Evolutionary conservation across 2,329 filamentous ascomycete genomes (phyloP).

Genomic region (Ophiostoma sp.): DNA sequence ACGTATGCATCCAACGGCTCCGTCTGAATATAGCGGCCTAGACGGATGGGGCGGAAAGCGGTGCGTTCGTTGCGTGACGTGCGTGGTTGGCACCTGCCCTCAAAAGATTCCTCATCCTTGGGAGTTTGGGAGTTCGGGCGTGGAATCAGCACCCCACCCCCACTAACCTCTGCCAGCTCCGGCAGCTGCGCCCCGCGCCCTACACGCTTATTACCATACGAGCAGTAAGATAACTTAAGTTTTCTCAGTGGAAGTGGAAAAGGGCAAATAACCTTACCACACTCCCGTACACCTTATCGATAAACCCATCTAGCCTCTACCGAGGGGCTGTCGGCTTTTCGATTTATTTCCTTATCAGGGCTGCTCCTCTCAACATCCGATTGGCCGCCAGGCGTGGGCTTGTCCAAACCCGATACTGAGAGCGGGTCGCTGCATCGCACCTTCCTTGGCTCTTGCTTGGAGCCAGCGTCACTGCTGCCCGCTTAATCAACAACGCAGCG

Average conservation of each 20-base stretch:
- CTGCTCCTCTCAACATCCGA: not conserved
- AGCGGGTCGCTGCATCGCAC: constrained; percentile 1
- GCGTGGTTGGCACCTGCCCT: not conserved
- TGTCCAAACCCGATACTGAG: not conserved
- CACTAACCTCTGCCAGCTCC: not conserved
- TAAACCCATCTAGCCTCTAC: not conserved
- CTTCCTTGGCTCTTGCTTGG: constrained; percentile 1
- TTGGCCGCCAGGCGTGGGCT: not conserved
- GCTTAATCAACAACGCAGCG: constrained; percentile 31
- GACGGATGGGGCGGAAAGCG: not conserved
- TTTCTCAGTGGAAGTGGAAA: not conserved
- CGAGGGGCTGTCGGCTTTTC: not conserved
- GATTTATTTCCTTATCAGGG: constrained; percentile 1
- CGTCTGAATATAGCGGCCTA: not conserved
- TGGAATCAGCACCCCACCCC: not conserved
- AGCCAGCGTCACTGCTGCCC: constrained; percentile 1
- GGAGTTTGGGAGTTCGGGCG: not conserved
- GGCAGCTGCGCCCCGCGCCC: not conserved
- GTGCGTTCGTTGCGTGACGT: not conserved
- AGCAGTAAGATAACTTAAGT: not conserved
- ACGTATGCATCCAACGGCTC: not conserved
- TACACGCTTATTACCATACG: not conserved
- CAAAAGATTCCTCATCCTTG: not conserved
- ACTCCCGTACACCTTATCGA: constrained; percentile 8
- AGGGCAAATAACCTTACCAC: not conserved